Evolutionary conservation across 2,329 filamentous ascomycete genomes (phyloP).

Genomic region (Cladophialophora immunda): DNA sequence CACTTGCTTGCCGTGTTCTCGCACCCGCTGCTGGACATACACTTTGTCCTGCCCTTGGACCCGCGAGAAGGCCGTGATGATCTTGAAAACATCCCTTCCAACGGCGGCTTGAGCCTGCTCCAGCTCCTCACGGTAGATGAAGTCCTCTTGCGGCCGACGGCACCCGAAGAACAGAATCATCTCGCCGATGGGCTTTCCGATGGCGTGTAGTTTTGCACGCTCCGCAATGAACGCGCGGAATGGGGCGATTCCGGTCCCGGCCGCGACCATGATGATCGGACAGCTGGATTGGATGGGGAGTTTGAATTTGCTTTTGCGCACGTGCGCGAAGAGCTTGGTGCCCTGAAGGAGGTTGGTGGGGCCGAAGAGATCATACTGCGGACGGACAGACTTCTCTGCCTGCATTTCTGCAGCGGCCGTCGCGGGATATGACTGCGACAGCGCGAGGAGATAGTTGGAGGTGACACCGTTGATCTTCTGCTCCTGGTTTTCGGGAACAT

Average conservation of each 20-base stretch:
- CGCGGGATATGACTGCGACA: neutral
- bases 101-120: conserved; percentile 3
- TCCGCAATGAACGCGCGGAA: conserved; percentile 18
- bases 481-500: neutral
- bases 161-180: conserved; percentile 56
- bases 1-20: conserved; percentile 3
- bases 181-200: conserved; percentile 39
- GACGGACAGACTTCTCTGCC: neutral
- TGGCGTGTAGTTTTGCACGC: conserved; percentile 9
- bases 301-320: conserved; percentile 37
- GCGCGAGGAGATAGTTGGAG: conserved; percentile 28
- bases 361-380: conserved; percentile 14
- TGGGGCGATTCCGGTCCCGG: conserved; percentile 43
- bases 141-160: conserved; percentile 49
- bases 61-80: conserved; percentile 27
- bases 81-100: conserved; percentile 27
- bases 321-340: conserved; percentile 17
- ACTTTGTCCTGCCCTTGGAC: conserved; percentile 24
- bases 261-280: conserved; percentile 41
- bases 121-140: conserved; percentile 44
- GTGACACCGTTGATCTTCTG: conserved; percentile 21
- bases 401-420: neutral
- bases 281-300: conserved; percentile 39
- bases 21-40: conserved; percentile 25
- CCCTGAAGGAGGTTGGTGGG: neutral